Evolutionary conservation across 495 filamentous ascomycete genomes (phyloP).

Genomic region (Lophiostoma macrostomum): DNA sequence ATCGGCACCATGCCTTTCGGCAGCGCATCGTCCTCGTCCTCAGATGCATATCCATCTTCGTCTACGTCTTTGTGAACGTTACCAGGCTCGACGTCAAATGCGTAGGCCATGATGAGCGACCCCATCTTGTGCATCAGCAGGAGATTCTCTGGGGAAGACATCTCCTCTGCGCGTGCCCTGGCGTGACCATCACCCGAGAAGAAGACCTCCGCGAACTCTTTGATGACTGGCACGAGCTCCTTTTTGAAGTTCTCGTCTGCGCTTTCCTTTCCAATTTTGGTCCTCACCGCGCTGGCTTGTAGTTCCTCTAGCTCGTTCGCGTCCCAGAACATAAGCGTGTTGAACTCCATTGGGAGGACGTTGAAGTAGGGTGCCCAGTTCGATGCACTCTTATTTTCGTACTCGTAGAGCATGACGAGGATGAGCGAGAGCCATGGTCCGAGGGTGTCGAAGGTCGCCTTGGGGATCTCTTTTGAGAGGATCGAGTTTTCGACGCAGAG

Average conservation of each 20-base stretch:
- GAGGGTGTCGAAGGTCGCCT: slow-evolving; percentile 24
- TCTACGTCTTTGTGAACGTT: slow-evolving; percentile 54
- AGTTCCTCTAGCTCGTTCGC: slow-evolving; percentile 65
- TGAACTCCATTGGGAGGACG: slow-evolving; percentile 73
- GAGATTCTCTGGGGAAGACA: slow-evolving; percentile 52
- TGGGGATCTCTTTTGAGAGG: slow-evolving; percentile 26
- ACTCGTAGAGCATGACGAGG: slow-evolving; percentile 77
- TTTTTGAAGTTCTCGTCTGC: slow-evolving; percentile 67
- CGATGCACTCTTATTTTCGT: slow-evolving; percentile 57
- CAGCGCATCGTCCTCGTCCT: slow-evolving; percentile 59
- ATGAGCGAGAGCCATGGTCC: slow-evolving; percentile 65
- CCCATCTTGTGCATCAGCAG: slow-evolving; percentile 73
- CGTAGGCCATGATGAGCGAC: slow-evolving; percentile 89
- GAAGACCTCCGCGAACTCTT: slow-evolving; percentile 47
- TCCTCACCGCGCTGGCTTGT: slow-evolving; percentile 70
- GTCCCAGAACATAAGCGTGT: slow-evolving; percentile 92
- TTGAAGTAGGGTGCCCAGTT: slow-evolving; percentile 77
- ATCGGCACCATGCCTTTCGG: slow-evolving; percentile 87
- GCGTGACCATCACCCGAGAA: slow-evolving; percentile 39
- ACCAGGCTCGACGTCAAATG: slow-evolving; percentile 70
- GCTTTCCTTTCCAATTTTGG: slow-evolving; percentile 72
- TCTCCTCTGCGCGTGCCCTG: slow-evolving; percentile 36
- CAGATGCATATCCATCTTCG: slow-evolving; percentile 60
- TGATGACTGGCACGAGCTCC: slow-evolving; percentile 60
- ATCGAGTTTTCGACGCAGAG: slow-evolving; percentile 45